A percentile compares a stretch with the other conserved stretches of the same genome.
Conservation (phyloP, 768 basidiomycete genomes). For the Pleurotus pulmonarius region DNA sequence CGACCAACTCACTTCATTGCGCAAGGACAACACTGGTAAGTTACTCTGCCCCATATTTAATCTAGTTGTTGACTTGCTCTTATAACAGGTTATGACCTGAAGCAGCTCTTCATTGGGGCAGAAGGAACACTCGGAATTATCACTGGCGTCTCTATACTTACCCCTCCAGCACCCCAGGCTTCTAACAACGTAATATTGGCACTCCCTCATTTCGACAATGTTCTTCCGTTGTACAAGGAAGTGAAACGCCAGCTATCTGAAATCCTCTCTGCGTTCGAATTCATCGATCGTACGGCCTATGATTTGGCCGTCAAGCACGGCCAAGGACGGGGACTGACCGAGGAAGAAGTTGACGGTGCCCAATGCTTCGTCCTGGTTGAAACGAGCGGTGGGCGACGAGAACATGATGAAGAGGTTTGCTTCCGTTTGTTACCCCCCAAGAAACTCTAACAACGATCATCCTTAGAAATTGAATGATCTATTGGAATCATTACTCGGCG, state of each 20-base stretch:
- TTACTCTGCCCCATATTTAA: neutral
- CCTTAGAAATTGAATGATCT: conserved; percentile 78
- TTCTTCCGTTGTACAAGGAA: conserved; percentile 79
- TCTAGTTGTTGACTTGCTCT: neutral
- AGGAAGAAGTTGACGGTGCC: conserved; percentile 72
- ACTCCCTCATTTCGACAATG: conserved; percentile 80
- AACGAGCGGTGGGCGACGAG: conserved; percentile 88
- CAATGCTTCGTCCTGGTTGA: conserved; percentile 91
- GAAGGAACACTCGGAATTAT: conserved; percentile 96
- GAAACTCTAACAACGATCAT: conserved; percentile 1
- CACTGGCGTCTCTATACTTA: conserved; percentile 92
- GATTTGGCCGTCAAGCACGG: conserved; percentile 82
- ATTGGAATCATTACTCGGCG: conserved; percentile 72
- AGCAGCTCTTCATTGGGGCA: conserved; percentile 96
- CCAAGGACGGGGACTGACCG: conserved; percentile 70
- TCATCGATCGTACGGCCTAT: conserved; percentile 84
- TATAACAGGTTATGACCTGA: conserved; percentile 85
- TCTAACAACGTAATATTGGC: conserved; percentile 92
- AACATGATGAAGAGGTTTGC: conserved; percentile 88
- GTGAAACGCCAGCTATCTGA: conserved; percentile 85
- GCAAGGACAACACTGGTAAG: conserved; percentile 96
- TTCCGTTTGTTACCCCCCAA: conserved; percentile 1
- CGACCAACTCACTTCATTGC: conserved; percentile 81
- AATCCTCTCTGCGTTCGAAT: conserved; percentile 97
- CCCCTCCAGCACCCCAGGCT: conserved; percentile 77